Base-by-base conservation (phyloP, 2,329 filamentous ascomycete species). In the Sclerotinia borealis region DNA sequence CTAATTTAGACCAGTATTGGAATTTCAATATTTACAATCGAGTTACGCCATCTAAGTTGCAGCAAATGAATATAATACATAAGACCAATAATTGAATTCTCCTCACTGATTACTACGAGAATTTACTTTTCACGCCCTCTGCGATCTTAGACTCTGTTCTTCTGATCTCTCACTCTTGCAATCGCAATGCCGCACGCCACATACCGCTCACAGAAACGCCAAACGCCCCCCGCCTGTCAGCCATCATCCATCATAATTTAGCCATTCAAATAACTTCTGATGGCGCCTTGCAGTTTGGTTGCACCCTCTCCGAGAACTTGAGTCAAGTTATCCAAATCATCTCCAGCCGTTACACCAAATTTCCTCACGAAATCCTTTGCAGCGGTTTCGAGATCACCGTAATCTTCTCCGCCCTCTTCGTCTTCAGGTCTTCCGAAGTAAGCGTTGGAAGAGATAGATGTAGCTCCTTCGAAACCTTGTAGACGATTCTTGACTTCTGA, bases 361-460 rank as follows among this genome's bases (percentile, higher is more conserved):
- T 91, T 92, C 73, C 95, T 87, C 37, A 98, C 88, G 78, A 98
- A 96, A 77, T 99, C 95, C 80, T 95, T 96, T 65, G 95, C 95
- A 0, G 92, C 92, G n/a, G 81, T 83, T 78, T 99, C 95, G 64
- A 99, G 80, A 72, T 97, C 93, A 52, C 93, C 92, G 69, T 96
- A 97, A 49, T 91, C 91, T 67, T 93, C 91, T 11, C 77, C 81
- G 2, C 81, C 81, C 37, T 83, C 79, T 70, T 96, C 90, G 29
- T 93, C 90, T 74, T 99, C 95, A 2, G 92, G 89, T 59, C 93
- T 89, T 65, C 95, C 95, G 76, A 99, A 99, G 82, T 98, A 99
- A 62, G 92, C 92, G 76, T 98, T 99, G 64, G 91, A 96, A 8
- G 93, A 97, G 76, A 99, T 99, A 68, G 92, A 80, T 1, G 87